phyloP scores from a whole-genome alignment of 768 basidiomycete genomes.

The Auricularia cornea region DNA sequence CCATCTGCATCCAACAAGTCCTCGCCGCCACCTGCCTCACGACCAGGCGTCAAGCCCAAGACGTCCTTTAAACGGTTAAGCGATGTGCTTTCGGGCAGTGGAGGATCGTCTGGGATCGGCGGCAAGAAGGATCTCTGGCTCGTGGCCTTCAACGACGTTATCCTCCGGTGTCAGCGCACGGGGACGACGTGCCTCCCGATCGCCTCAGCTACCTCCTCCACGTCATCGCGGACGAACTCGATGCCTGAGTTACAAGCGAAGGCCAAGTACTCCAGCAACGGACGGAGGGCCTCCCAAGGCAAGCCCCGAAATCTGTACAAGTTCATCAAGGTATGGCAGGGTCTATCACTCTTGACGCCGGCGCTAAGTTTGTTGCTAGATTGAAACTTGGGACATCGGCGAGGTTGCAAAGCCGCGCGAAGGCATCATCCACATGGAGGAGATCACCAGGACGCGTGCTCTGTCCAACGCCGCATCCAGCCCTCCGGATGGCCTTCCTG shows the following conservation, averaged over 20 bases:
- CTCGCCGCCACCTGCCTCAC: constrained; percentile 27
- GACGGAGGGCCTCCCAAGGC: constrained; percentile 63
- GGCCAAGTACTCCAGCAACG: constrained; percentile 76
- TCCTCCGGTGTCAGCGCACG: constrained; percentile 81
- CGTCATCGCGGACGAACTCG: constrained; percentile 60
- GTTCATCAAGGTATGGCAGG: constrained; percentile 65
- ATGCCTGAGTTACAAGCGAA: constrained; percentile 79
- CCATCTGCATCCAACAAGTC: constrained; percentile 15
- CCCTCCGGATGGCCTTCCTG: constrained; percentile 61
- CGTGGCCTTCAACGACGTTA: constrained; percentile 93
- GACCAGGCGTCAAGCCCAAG: constrained; percentile 66
- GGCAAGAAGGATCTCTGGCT: constrained; percentile 88
- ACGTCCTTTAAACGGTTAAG: constrained; percentile 83
- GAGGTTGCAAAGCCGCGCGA: constrained; percentile 66
- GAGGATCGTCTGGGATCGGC: constrained; percentile 37
- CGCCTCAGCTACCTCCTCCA: constrained; percentile 42
- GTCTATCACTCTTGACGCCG: constrained; percentile 6
- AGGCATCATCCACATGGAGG: constrained; percentile 84
- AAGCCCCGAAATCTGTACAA: constrained; percentile 90
- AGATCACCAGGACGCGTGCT: constrained; percentile 52
- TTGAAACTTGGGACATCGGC: constrained; percentile 81
- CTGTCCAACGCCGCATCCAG: constrained; percentile 30
- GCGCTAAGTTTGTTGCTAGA: constrained; percentile 32
- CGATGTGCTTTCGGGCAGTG: constrained; percentile 56
- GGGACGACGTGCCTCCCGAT: constrained; percentile 82